Conservation (phyloP, 352 stramenopile species). For the Globisporangium takayamanum region DNA sequence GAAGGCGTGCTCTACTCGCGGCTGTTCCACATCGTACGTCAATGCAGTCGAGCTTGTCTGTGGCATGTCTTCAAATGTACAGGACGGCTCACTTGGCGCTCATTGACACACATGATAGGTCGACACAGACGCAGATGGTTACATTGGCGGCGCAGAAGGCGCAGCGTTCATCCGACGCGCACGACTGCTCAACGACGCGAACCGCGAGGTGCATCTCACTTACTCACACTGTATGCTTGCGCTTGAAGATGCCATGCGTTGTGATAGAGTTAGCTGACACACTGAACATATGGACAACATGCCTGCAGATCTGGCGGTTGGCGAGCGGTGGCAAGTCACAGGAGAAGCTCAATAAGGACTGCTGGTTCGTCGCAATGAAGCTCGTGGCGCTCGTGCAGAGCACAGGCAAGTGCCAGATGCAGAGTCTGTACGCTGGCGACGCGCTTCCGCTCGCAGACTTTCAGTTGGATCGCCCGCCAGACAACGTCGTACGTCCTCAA, state of each 20-base stretch:
- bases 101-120: slow-evolving; percentile 28
- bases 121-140: slow-evolving; percentile 71
- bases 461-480: slow-evolving; percentile 66
- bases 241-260: not conserved
- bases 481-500: slow-evolving; percentile 53
- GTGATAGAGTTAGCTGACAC: not conserved
- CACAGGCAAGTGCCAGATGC: slow-evolving; percentile 78
- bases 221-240: not conserved
- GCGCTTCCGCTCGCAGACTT: slow-evolving; percentile 69
- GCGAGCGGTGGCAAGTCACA: slow-evolving; percentile 86
- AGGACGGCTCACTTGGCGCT: not conserved
- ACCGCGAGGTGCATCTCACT: slow-evolving; percentile 49
- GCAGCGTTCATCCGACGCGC: slow-evolving; percentile 78
- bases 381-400: slow-evolving; percentile 83
- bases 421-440: slow-evolving; percentile 72
- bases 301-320: slow-evolving; percentile 70
- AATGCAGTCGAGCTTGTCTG: not conserved
- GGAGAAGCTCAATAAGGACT: slow-evolving; percentile 82
- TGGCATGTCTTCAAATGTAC: not conserved
- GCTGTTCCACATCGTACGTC: slow-evolving; percentile 77
- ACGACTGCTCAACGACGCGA: slow-evolving; percentile 74
- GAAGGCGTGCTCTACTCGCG: slow-evolving; percentile 77
- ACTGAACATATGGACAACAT: not conserved
- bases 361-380: slow-evolving; percentile 89
- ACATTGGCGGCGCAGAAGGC: slow-evolving; percentile 64